phyloP scores from a whole-genome alignment of 176 grass and related monocot species.

The Eleusine coracana region DNA sequence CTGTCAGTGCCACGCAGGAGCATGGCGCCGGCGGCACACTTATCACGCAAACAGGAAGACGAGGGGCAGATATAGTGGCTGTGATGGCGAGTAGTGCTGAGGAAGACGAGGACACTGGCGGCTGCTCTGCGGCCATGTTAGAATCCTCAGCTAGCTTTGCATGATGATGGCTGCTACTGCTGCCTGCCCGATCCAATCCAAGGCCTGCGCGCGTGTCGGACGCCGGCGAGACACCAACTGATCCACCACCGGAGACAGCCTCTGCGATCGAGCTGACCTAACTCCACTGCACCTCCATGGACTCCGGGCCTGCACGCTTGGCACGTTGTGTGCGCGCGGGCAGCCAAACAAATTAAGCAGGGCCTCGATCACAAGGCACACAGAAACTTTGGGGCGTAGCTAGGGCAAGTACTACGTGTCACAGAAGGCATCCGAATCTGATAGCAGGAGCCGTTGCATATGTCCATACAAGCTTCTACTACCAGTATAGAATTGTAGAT shows the following conservation, averaged over 20 bases:
- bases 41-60: neutral
- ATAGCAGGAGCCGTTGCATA: neutral
- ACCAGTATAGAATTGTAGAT: neutral
- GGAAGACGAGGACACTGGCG: conserved; percentile 27
- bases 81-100: conserved; percentile 30
- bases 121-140: conserved; percentile 24
- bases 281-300: conserved; percentile 38
- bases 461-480: neutral
- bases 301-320: conserved; percentile 19
- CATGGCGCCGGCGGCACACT: neutral
- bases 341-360: neutral
- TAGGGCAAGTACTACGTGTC: neutral
- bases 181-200: conserved; percentile 24
- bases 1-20: neutral
- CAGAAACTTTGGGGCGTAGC: neutral
- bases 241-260: neutral
- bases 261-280: conserved; percentile 30
- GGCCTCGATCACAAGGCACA: conserved; percentile 20
- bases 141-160: conserved; percentile 2
- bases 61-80: conserved; percentile 21
- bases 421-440: neutral
- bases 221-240: conserved; percentile 42
- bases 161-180: conserved; percentile 34
- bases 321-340: neutral
- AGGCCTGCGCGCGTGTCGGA: conserved; percentile 39